These are phyloP conservation scores for Xylaria hypoxylon DNA, from an alignment of 2,329 filamentous ascomycete species.

Conservation along the genomic window DNA sequence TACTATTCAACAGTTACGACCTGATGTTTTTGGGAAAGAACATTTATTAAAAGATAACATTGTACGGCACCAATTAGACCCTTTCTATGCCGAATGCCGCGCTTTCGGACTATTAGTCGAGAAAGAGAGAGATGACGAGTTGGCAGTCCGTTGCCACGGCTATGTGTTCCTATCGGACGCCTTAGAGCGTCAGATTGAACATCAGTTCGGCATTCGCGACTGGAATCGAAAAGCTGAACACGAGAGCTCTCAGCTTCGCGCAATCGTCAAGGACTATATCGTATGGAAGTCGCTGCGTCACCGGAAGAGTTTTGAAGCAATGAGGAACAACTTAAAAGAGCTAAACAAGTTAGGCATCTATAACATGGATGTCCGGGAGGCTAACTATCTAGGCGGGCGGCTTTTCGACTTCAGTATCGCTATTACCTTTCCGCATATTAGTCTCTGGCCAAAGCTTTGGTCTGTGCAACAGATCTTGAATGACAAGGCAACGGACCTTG, in stretches of 20 bases:
- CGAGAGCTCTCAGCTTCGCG: background rate
- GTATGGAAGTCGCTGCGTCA: slow-evolving; percentile 1
- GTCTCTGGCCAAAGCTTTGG: slow-evolving; percentile 12
- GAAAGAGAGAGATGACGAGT: background rate
- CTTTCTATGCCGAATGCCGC: slow-evolving; percentile 17
- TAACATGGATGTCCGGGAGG: slow-evolving; percentile 34
- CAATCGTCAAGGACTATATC: slow-evolving; percentile 15
- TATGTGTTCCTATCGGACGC: background rate
- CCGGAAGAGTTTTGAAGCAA: background rate
- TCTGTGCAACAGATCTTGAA: background rate
- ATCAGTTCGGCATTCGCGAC: slow-evolving; percentile 4
- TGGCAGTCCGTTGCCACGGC: slow-evolving; percentile 8
- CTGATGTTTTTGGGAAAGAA: background rate
- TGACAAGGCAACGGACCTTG: background rate
- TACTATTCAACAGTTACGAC: background rate
- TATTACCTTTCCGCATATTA: slow-evolving; percentile 25
- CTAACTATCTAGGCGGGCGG: slow-evolving; percentile 31
- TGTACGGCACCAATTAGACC: slow-evolving; percentile 3
- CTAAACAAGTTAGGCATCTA: slow-evolving; percentile 30
- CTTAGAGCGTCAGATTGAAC: background rate
- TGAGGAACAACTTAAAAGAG: slow-evolving; percentile 28
- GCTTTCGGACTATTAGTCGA: slow-evolving; percentile 10
- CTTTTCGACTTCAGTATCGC: slow-evolving; percentile 37
- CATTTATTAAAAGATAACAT: background rate
- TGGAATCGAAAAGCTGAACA: slow-evolving; percentile 16